Base-by-base conservation (phyloP, 73 alveolate species). In the Tetrahymena elliotti region DNA sequence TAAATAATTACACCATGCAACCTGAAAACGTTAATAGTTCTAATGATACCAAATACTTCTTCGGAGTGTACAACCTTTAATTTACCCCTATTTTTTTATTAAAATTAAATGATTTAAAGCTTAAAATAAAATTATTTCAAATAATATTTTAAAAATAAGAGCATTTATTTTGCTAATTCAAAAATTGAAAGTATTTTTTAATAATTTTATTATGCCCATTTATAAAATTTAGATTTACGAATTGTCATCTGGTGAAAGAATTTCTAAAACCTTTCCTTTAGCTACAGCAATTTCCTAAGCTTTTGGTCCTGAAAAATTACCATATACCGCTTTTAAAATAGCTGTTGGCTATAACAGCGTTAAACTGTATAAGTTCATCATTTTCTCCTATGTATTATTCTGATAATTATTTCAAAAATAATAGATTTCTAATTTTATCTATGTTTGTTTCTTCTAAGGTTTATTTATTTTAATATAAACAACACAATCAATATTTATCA, bases 281-380 rank as follows among this genome's bases (percentile, higher is more conserved):
- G 98, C 96, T 52, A 99, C 98, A 83, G 98, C 97, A 84, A 98
- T 96, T 96, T 99, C 99, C 96, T 97, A 98, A 96, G 98, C 98
- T 94, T 98, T 98, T 52, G 99, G 99, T 38, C 99, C 99, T 31
- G 99, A 98, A 98, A 99, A 99, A 96, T 97, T 98, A 53, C 99
- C 99, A 93, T 97, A 98, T 96, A 99, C 98, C 84, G 99, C 99
- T 97, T 99, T 98, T 96, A 98, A 97, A 34, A 99, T 99, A 37
- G 98, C 99, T 83, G 99, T 98, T 54, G 99, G 96, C 94, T 98
- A 97, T 97, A 98, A 98, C 22, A 99, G 98, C 11, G 99, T 97
- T 35, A 98, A 97, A 93, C 98, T 97, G 97, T 99, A 99, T 54
- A 99, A 96, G 95, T 98, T 96, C 99, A 99, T 99, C 94, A 94